Percentiles rank a stretch among this genome's conserved stretches.
phyloP scores from a whole-genome alignment of 208 protist genomes.

The Wallacemonas sp. region DNA sequence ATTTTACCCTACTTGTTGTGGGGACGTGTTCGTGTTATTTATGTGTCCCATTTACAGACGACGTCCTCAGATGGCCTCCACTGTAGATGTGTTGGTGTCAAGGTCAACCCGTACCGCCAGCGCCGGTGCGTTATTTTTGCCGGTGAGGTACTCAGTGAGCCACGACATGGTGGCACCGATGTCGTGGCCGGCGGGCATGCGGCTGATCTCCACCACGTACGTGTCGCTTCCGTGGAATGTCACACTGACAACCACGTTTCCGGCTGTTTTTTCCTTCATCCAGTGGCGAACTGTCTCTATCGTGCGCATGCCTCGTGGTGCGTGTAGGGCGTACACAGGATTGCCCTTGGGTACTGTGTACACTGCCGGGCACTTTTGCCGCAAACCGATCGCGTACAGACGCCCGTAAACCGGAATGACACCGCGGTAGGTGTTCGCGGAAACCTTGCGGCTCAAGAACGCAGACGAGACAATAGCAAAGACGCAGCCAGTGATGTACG shows the following conservation, averaged over 20 bases:
- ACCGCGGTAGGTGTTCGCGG: background rate
- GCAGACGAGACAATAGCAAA: constrained; percentile 38
- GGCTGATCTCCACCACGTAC: background rate
- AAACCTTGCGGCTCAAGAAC: background rate
- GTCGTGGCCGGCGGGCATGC: background rate
- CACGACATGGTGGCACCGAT: background rate
- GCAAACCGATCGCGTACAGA: constrained; percentile 26
- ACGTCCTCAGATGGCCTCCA: background rate
- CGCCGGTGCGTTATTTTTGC: background rate
- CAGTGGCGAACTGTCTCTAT: background rate
- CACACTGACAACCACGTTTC: background rate
- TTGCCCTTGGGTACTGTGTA: background rate
- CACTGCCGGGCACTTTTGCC: constrained; percentile 6
- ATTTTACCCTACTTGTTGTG: too few relatives aligned
- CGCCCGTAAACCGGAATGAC: constrained; percentile 40
- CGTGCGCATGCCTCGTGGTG: background rate
- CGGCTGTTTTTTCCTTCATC: background rate
- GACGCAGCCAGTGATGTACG: constrained; percentile 52
- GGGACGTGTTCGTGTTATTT: too few relatives aligned
- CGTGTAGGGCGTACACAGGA: background rate
- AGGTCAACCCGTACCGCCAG: background rate
- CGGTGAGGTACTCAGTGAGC: background rate
- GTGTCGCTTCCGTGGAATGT: background rate
- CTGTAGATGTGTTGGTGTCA: background rate
- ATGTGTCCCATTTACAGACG: too few relatives aligned